Base-by-base conservation (phyloP, 345 rosid species). In the Erucastrum elatum region DNA sequence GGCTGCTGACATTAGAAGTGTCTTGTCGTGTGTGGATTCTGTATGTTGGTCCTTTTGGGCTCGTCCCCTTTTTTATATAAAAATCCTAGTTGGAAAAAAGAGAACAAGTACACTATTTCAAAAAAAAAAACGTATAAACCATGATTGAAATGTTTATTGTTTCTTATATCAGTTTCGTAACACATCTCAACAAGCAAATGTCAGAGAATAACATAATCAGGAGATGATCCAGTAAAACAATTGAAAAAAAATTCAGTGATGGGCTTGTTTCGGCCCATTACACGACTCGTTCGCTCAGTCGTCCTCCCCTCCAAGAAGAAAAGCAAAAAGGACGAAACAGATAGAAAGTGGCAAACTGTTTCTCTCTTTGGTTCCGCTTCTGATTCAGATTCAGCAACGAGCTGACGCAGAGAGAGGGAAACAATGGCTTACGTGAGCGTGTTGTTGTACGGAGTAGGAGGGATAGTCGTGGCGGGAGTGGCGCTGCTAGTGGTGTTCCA, bases 401-500 rank as follows among this genome's bases (percentile, higher is more conserved):
- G 26, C n/a, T 26, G 26, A 34, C 4, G 17, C 6, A 8, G 44
- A 51, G 58, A 12, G 55, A 16, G 13, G 34, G 72, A 15, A 63
- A 91, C 93, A 97, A 91, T 90, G 86, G 85, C 91, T 67, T 95
- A 90, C 88, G 83, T 89, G 69, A 87, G 41, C 81, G 89, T 81
- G 70, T 71, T 95, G 75, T 82, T 95, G 65, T 93, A 95, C 88
- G 99, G 98, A 68, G 87, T 87, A 1, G 98, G 96, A 58, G 99
- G 96, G 29, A 75, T 95, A 79, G 92, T 89, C 80, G 85, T 93
- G 65, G 96, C 90, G 2, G 99, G 97, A 11, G 88, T 95, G 89
- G 98, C 96, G 60, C 75, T 95, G 75, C 95, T 95, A 17, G 96
- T 95, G 10, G 98, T 90, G 11, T 93, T 93, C 75, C 99, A 95